Evolutionary conservation across 768 basidiomycete species (phyloP).

Genomic region (Mycena polygramma): DNA sequence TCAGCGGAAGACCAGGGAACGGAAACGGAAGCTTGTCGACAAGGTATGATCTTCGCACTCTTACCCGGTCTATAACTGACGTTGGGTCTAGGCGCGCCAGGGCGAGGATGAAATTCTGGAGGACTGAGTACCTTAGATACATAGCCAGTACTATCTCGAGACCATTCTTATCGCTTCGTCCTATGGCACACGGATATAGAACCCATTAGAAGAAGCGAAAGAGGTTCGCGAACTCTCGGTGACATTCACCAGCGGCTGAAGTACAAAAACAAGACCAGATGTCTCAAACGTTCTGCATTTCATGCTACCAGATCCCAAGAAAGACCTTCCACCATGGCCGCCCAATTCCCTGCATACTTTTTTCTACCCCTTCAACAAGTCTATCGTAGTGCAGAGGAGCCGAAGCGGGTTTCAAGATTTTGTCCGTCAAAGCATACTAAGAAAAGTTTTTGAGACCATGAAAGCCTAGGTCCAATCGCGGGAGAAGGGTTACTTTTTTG

Average conservation of each 20-base stretch:
- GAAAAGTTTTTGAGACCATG: constrained; percentile 34
- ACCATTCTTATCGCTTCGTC: constrained; percentile 4
- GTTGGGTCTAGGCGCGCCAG: constrained; percentile 67
- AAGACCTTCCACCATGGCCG: constrained; percentile 90
- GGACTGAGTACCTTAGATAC: constrained; percentile 40
- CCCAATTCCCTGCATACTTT: constrained; percentile 80
- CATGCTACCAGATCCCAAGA: constrained; percentile 76
- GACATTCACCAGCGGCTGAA: neutral
- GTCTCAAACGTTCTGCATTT: neutral
- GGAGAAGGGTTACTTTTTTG: constrained; percentile 65
- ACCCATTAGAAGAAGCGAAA: neutral
- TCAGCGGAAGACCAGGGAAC: constrained; percentile 84
- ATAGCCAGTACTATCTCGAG: constrained; percentile 8
- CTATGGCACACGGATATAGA: constrained; percentile 14
- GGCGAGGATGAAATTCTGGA: constrained; percentile 81
- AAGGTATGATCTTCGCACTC: constrained; percentile 63
- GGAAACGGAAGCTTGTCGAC: constrained; percentile 75
- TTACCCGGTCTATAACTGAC: constrained; percentile 37
- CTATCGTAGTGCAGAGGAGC: constrained; percentile 81
- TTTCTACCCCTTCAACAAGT: constrained; percentile 79
- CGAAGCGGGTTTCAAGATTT: constrained; percentile 76
- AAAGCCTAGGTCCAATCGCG: constrained; percentile 40
- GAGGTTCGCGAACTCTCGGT: constrained; percentile 3
- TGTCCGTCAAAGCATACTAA: constrained; percentile 77
- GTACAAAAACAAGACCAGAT: constrained; percentile 2